Evolutionary conservation across 176 grass and related monocot genomes (phyloP).

Genomic region (Sorghum bicolor): Sorghum_bicolor_NCBIv3 NC_012873.2:64816001-64816500

Average conservation of each 20-base stretch:
- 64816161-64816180: neutral
- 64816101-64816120: neutral
- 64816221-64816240: neutral
- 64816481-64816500: neutral
- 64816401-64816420: neutral
- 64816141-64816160: neutral
- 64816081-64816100: neutral
- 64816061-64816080: neutral
- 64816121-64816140: neutral
- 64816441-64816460: neutral
- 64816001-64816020: slow-evolving; percentile 18
- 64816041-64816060: slow-evolving; percentile 5
- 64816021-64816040: slow-evolving; percentile 40
- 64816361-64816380: neutral
- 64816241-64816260: neutral
- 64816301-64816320: neutral
- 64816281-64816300: neutral
- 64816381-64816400: neutral
- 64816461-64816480: neutral
- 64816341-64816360: neutral
- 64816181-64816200: neutral
- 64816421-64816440: neutral
- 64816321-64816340: neutral
- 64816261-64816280: neutral
- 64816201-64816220: neutral